phyloP scores from a whole-genome alignment of 768 basidiomycete species.

The Pisolithus microcarpus region DNA sequence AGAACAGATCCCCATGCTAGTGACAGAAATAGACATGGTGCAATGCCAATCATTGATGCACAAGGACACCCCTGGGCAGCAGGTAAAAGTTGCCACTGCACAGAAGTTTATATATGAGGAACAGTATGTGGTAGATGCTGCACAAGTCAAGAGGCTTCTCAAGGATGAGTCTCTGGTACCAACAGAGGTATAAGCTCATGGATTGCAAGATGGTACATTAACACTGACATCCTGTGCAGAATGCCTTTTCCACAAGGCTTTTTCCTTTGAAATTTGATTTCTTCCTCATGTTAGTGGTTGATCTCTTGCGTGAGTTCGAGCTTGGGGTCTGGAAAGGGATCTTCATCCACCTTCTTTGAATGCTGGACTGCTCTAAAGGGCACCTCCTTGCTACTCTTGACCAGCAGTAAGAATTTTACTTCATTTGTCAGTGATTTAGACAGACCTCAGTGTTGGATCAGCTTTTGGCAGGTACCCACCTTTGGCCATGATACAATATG shows the following conservation, averaged over 20 bases:
- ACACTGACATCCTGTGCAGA: conserved; percentile 16
- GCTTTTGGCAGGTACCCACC: conserved; percentile 23
- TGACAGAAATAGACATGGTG: too few relatives aligned
- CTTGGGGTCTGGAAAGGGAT: conserved; percentile 32
- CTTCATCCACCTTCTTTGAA: conserved; percentile 29
- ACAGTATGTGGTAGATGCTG: conserved; percentile 19
- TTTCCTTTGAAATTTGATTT: conserved; percentile 15
- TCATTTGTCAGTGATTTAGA: not conserved
- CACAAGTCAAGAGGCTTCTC: conserved; percentile 20
- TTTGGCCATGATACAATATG: conserved; percentile 27
- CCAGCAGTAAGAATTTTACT: conserved; percentile 10
- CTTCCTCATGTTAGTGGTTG: conserved; percentile 23
- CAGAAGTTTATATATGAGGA: conserved; percentile 3
- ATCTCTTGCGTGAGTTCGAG: conserved; percentile 34
- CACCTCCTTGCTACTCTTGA: conserved; percentile 12
- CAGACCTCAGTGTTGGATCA: conserved; percentile 8
- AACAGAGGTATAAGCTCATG: conserved; percentile 16
- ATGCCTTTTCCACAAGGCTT: conserved; percentile 28
- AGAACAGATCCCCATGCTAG: too few relatives aligned
- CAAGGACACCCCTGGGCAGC: not conserved
- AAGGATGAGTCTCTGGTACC: conserved; percentile 26
- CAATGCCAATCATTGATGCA: too few relatives aligned
- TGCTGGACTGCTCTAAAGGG: conserved; percentile 19
- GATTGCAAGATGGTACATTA: not conserved
- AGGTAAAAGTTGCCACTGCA: not conserved